Evolutionary conservation across 129 eudicot genomes (phyloP).

Genomic region (Flaveria robusta): DNA sequence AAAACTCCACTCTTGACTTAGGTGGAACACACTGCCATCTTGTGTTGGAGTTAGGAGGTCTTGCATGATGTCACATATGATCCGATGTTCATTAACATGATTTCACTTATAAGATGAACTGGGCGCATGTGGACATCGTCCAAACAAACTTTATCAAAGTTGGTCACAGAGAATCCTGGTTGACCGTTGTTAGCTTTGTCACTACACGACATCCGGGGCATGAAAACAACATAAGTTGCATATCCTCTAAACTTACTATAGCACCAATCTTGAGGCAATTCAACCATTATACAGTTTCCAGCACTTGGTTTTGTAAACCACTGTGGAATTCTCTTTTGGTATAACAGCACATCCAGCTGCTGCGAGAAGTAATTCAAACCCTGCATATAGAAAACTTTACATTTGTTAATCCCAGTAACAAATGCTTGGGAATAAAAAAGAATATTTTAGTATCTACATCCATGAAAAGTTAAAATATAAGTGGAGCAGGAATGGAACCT

Average conservation of each 20-base stretch:
- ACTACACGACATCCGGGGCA: background rate
- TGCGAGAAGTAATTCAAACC: background rate
- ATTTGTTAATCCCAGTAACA: background rate
- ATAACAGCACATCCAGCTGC: background rate
- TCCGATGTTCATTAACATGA: background rate
- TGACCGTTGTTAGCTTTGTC: background rate
- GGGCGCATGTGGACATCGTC: background rate
- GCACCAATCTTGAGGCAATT: constrained; percentile 15
- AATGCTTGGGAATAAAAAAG: background rate
- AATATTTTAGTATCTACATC: background rate
- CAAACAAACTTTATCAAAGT: constrained; percentile 6
- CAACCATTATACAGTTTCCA: background rate
- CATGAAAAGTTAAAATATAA: constrained; percentile 15
- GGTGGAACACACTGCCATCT: background rate
- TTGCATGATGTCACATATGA: background rate
- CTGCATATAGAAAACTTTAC: background rate
- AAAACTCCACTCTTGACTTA: constrained; percentile 2
- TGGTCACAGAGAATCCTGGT: background rate
- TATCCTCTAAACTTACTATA: constrained; percentile 20
- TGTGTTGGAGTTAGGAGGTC: constrained; percentile 18
- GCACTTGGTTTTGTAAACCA: constrained; percentile 13
- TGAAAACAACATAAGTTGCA: constrained; percentile 14
- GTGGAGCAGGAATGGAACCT: background rate
- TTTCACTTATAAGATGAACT: background rate
- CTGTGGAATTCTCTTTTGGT: background rate